Percentiles rank a stretch among this genome's conserved stretches.
These are phyloP conservation scores for Pseudodiploospora longispora DNA, from an alignment of 2,329 filamentous ascomycete species.

Conservation along the genomic window DNA sequence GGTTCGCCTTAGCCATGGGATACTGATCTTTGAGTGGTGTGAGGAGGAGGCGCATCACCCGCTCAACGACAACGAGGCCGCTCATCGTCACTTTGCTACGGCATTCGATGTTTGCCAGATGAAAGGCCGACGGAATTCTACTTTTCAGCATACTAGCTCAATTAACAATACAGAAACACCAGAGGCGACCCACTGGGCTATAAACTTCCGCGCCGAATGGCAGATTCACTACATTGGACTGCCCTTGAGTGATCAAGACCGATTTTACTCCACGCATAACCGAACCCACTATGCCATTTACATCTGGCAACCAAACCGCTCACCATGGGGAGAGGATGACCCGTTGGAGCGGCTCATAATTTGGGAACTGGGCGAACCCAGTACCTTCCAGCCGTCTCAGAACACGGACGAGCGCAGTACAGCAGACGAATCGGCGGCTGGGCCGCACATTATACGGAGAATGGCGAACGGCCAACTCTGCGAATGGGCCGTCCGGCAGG, in stretches of 20 bases:
- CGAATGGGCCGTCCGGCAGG: constrained; percentile 45
- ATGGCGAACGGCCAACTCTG: constrained; percentile 44
- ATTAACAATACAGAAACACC: background rate
- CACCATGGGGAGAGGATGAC: constrained; percentile 46
- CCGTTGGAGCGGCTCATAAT: constrained; percentile 50
- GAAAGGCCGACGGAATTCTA: background rate
- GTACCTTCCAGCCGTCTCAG: constrained; percentile 40
- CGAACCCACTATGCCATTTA: constrained; percentile 53
- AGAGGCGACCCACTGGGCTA: constrained; percentile 25
- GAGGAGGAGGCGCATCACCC: constrained; percentile 43
- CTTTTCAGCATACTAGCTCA: too few species aligned
- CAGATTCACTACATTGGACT: constrained; percentile 51
- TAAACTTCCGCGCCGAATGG: constrained; percentile 50
- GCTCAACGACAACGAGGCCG: constrained; percentile 40
- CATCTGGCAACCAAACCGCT: constrained; percentile 51
- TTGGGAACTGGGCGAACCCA: constrained; percentile 49
- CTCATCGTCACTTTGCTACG: constrained; percentile 52
- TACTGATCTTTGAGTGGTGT: constrained; percentile 60
- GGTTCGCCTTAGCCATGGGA: constrained; percentile 41
- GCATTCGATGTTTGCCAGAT: constrained; percentile 41
- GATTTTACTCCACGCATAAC: constrained; percentile 56
- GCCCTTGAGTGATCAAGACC: constrained; percentile 44
- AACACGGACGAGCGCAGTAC: constrained; percentile 36
- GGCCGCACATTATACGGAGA: constrained; percentile 38
- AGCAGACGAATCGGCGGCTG: constrained; percentile 16